Percentiles rank a stretch among this genome's conserved stretches.
These are phyloP conservation scores for Ascoidea tarda DNA, from an alignment of 805 yeast genomes.

Conservation along the genomic window DNA sequence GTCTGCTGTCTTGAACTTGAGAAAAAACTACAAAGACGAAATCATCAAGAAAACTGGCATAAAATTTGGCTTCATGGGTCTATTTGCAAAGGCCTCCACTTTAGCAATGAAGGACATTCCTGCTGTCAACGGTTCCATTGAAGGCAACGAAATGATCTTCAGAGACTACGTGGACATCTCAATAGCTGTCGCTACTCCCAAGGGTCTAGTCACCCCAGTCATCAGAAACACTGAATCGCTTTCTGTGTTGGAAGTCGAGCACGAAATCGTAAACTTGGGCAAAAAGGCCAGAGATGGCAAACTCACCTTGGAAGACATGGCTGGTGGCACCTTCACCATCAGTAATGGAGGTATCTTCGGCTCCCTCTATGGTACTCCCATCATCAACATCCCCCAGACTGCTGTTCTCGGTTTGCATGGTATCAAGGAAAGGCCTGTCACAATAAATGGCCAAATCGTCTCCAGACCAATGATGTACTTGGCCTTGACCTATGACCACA, in stretches of 20 bases:
- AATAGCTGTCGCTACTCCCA: conserved; percentile 97
- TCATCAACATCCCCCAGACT: conserved; percentile 95
- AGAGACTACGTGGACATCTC: conserved; percentile 95
- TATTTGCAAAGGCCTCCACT: conserved; percentile 86
- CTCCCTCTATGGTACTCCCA: conserved; percentile 95
- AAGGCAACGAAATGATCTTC: conserved; percentile 85
- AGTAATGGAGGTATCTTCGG: conserved; percentile 99
- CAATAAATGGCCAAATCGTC: conserved; percentile 89
- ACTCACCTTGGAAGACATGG: conserved; percentile 94
- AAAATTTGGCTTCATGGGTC: conserved; percentile 98
- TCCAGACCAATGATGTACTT: conserved; percentile 99
- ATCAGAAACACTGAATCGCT: conserved; percentile 93
- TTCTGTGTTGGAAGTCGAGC: conserved; percentile 77
- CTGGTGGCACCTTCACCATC: conserved; percentile 98
- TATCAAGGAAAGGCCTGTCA: conserved; percentile 94
- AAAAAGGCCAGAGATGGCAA: conserved; percentile 94
- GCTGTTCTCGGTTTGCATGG: conserved; percentile 97
- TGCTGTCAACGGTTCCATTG: conserved; percentile 90
- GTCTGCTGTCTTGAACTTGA: conserved; percentile 82
- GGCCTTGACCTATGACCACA: conserved; percentile 96
- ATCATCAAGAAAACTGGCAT: conserved; percentile 84
- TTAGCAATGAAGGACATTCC: conserved; percentile 93
- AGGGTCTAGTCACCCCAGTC: conserved; percentile 96
- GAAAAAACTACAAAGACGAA: conserved; percentile 95
- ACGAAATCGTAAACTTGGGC: conserved; percentile 72